Base-by-base conservation (phyloP, 306 rosid species). In the Corylus avellana region DNA sequence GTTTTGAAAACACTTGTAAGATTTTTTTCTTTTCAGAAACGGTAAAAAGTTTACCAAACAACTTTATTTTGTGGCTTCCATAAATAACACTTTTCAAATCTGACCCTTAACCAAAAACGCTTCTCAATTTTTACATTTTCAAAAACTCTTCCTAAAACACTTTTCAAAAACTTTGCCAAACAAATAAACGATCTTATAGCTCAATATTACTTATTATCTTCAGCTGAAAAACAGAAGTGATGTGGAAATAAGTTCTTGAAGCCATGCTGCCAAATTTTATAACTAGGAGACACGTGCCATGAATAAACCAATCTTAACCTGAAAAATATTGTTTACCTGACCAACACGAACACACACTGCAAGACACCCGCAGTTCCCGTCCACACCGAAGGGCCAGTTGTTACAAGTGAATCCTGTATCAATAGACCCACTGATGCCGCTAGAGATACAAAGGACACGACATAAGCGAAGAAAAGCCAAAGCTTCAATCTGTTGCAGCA, bases 401-500 rank as follows among this genome's bases (percentile, higher is more conserved):
- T 84, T 77, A 86, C 97, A 20, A 95, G n/a, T 76, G 99, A 95
- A 85, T 95, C 99, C 63, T 90, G 97, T 70, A 95, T 93, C 74
- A 93, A 86, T 77, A 95, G 87, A 76, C 99, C 99, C 11, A 94
- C 98, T 12, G 99, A 90, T 80, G 98, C 99, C 25, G 99, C 99
- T 82, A 95, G 86, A 56, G 99, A 95, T 81, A 95, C 99, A 79
- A 95, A 95, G 70, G 99, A 91, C 44, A 95, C 94, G 49, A 95
- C 98, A 85, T 95, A 95, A 0, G 99, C 99, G 17, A 95, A 81
- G 91, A 95, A 95, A 82, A 95, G 97, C 99, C 99, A 95, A 64
- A 95, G 92, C 98, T 95, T 95, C 89, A 93, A 82, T 68, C 99
- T 94, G 92, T 87, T 59, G 75, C 80, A 70, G 79, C 74, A 56